A percentile compares a stretch with the other conserved stretches of the same genome.
Conservation (phyloP, 352 stramenopile species). For the Globisporangium paroecandrum region DNA sequence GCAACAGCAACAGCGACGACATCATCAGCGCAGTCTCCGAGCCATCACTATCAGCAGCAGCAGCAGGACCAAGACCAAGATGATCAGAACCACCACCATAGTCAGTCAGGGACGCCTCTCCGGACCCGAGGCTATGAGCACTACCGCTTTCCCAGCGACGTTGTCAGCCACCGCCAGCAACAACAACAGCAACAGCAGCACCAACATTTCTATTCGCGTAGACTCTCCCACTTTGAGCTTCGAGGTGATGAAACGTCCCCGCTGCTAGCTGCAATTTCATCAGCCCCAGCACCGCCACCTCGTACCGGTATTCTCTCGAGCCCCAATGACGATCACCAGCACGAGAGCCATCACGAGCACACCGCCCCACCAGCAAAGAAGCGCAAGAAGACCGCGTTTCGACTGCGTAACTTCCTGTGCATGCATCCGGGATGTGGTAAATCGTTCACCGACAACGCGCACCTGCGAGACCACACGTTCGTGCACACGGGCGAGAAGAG, state of each 20-base stretch:
- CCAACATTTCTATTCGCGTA: slow-evolving; percentile 1
- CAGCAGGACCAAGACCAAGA: background rate
- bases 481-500: slow-evolving; percentile 75
- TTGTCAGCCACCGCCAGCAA: background rate
- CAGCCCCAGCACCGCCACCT: background rate
- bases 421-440: slow-evolving; percentile 66
- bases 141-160: slow-evolving; percentile 4
- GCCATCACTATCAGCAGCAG: background rate
- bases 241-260: slow-evolving; percentile 1
- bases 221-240: slow-evolving; percentile 8
- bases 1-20: background rate
- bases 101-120: background rate
- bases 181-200: background rate
- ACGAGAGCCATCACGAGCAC: background rate
- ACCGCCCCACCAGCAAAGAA: slow-evolving; percentile 20
- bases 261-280: background rate
- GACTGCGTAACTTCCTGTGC: slow-evolving; percentile 67
- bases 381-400: slow-evolving; percentile 42
- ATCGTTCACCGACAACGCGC: slow-evolving; percentile 66
- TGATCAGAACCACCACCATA: background rate
- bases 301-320: background rate
- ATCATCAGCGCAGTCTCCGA: background rate
- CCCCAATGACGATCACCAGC: background rate
- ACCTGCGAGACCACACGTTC: slow-evolving; percentile 65
- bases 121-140: background rate